Evolutionary conservation across 148 eudicot species (phyloP).

Genomic region (Chenopodium formosanum): DNA sequence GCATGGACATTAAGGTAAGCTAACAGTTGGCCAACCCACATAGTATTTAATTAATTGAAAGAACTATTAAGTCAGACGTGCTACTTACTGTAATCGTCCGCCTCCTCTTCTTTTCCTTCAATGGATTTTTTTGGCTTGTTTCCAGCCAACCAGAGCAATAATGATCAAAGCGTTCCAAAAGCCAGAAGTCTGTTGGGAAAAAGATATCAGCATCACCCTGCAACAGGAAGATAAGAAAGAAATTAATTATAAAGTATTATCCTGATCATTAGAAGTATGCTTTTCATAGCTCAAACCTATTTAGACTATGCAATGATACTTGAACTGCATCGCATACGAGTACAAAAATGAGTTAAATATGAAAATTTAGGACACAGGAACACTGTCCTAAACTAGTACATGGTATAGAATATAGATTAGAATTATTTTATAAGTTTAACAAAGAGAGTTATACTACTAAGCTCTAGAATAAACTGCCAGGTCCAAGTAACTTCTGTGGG

Average conservation of each 20-base stretch:
- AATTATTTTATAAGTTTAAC: no score
- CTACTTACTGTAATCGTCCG: constrained; percentile 64
- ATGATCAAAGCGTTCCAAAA: constrained; percentile 84
- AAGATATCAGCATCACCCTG: constrained; percentile 99
- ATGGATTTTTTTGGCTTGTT: constrained; percentile 41
- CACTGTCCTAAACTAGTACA: neutral
- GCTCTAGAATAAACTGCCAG: no score
- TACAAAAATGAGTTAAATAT: no score
- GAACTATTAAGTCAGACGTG: neutral
- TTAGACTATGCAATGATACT: no score
- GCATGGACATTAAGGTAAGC: neutral
- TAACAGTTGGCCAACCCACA: neutral
- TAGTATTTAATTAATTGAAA: neutral
- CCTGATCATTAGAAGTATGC: neutral
- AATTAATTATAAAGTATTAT: neutral
- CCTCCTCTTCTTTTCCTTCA: constrained; percentile 79
- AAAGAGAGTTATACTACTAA: no score
- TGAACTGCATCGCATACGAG: no score
- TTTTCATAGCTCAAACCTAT: neutral
- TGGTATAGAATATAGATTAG: neutral
- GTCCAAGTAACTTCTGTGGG: no score
- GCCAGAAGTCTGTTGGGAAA: constrained; percentile 97
- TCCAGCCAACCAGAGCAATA: constrained; percentile 77
- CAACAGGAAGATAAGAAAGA: constrained; percentile 14
- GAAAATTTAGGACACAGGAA: neutral